A percentile compares a stretch with the other conserved stretches of the same genome.
Evolutionary conservation across 371 early-diverging fungal genomes (phyloP).

Genomic region (Sporodiniella umbellata): DNA sequence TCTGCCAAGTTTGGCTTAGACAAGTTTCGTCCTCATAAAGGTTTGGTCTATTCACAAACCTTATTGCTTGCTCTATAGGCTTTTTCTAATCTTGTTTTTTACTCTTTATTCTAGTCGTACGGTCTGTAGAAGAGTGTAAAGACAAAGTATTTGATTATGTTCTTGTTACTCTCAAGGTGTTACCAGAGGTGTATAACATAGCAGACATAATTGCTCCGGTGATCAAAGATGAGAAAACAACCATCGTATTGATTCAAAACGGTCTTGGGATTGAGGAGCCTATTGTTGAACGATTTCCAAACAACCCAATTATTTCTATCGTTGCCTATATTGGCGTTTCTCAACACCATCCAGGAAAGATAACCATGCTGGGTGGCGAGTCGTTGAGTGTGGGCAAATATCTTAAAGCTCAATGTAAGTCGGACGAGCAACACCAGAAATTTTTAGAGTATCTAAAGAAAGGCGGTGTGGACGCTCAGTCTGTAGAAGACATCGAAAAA

Average conservation of each 20-base stretch:
- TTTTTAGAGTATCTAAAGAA: constrained; percentile 41
- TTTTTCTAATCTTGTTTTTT: constrained; percentile 6
- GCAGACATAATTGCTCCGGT: constrained; percentile 65
- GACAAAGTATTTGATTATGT: constrained; percentile 63
- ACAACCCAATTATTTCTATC: constrained; percentile 65
- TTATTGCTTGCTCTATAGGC: background rate
- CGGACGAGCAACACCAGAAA: constrained; percentile 17
- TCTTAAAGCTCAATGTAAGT: constrained; percentile 21
- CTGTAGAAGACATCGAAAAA: constrained; percentile 61
- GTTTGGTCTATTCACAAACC: no score
- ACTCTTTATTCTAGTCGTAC: constrained; percentile 36
- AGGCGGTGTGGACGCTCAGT: constrained; percentile 51
- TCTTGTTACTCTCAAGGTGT: constrained; percentile 72
- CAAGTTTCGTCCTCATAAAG: constrained; percentile 58
- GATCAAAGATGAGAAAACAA: constrained; percentile 48
- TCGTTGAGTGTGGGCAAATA: constrained; percentile 32
- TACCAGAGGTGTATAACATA: constrained; percentile 62
- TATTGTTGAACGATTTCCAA: constrained; percentile 57
- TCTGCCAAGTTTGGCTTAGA: constrained; percentile 64
- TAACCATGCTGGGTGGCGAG: constrained; percentile 45
- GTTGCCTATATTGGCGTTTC: constrained; percentile 75
- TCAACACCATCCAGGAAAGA: constrained; percentile 59
- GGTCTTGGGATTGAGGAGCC: constrained; percentile 80
- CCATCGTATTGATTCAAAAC: constrained; percentile 83
- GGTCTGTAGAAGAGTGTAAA: constrained; percentile 47